Evolutionary conservation across 1,284 basidiomycete species (phyloP), one percentile per base, ranked within the genome.

Genomic region (Puccinia hordei): DNA sequence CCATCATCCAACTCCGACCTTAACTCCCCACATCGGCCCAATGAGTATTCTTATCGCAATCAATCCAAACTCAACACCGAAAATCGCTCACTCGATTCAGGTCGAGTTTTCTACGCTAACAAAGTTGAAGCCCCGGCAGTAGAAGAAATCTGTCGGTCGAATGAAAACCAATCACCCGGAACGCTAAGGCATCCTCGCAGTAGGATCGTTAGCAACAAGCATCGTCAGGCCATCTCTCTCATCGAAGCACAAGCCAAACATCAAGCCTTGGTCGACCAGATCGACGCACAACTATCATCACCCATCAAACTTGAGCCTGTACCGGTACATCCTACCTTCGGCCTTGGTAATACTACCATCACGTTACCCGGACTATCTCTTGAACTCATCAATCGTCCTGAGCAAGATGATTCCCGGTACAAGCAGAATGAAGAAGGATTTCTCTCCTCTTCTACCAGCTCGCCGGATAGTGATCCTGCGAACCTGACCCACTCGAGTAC

Each of bases 281-380:
- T 69, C 30, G 66, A 69, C n/a, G 66, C 66, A 27, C 74, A 53
- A 35, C 33, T 76, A 15, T 69, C 63, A 4, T 78, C 76, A 8
- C 66, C 66, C 0, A 68, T 78, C 53, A 55, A 57, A 24, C 22
- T 78, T 13, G 61, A 77, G 8, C 35, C 51, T 49, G 41, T 19
- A 17, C n/a, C 65, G 3, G 35, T 12, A 13, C 24, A 63, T 38
- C 44, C 33, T 75, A 6, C 55, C 8, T 49, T 24, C 22, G 38
- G 73, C 24, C 17, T 44, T 19, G 10, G 35, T 1, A 59, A 9
- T 33, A 8, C 74, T 17, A 19, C 0, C 44, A 66, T 33, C 49
- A 53, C 41, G 30, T n/a, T 51, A 30, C 27, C 51, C 2, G 46
- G 38, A 6, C 15, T 55, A 46, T 59, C 51, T 15, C 51, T 71